These are phyloP conservation scores for Neltuma alba DNA, from an alignment of 306 rosid species.

Conservation along the genomic window DNA sequence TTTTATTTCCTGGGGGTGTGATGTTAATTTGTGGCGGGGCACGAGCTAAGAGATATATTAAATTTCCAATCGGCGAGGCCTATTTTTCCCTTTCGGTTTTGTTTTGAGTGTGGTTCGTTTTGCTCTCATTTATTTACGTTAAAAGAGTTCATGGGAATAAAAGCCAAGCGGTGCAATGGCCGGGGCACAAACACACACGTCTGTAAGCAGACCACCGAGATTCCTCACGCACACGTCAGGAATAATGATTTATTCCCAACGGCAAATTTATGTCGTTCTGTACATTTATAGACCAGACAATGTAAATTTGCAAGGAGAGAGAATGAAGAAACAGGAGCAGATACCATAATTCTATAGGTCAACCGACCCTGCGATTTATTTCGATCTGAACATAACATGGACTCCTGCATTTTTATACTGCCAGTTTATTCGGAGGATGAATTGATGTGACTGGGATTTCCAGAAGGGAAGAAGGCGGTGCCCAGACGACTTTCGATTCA, in stretches of 20 bases:
- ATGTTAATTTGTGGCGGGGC: no score
- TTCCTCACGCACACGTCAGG: neutral
- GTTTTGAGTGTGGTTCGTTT: neutral
- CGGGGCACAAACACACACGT: neutral
- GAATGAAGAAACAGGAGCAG: neutral
- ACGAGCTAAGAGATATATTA: no score
- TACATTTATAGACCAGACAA: neutral
- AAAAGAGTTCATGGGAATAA: neutral
- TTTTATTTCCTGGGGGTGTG: no score
- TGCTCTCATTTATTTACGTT: neutral
- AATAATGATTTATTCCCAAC: neutral
- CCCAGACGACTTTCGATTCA: no score
- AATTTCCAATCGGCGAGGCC: no score
- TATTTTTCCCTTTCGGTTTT: neutral
- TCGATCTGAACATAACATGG: no score
- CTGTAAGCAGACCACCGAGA: neutral
- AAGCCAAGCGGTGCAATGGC: no score
- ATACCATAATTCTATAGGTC: neutral
- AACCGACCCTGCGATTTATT: neutral
- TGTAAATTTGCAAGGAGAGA: neutral
- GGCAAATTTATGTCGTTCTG: neutral
- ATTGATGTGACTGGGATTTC: neutral
- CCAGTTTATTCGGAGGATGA: neutral
- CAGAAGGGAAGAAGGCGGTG: no score
- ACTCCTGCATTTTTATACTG: no score